These are phyloP conservation scores for Spinellus fusiger DNA, from an alignment of 192 early-diverging fungal species.

Conservation along the genomic window DNA sequence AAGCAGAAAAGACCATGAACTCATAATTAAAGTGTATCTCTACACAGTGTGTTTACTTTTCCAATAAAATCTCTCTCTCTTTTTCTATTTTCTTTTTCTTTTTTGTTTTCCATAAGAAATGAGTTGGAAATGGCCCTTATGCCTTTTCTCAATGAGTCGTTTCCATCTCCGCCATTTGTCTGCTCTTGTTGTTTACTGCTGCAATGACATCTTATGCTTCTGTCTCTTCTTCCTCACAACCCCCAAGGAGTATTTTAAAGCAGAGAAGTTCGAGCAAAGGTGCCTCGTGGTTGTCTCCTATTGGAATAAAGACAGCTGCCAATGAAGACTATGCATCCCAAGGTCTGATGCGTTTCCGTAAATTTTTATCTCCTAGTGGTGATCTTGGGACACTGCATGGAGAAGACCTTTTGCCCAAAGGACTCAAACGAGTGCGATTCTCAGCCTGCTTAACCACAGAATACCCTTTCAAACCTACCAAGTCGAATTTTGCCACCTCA, in stretches of 20 bases:
- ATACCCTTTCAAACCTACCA: slow-evolving; percentile 27
- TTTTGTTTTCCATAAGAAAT: neutral
- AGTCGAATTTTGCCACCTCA: neutral
- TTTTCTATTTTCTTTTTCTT: neutral
- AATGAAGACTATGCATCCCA: neutral
- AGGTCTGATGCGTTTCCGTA: neutral
- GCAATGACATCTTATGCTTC: too few species aligned
- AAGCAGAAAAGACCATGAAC: slow-evolving; percentile 11
- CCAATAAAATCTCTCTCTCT: neutral
- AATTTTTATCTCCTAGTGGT: neutral
- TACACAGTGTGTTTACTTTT: neutral
- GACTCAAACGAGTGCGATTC: slow-evolving; percentile 49
- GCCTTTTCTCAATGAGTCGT: too few species aligned
- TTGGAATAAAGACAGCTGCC: neutral
- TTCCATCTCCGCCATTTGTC: neutral
- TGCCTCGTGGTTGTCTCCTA: neutral
- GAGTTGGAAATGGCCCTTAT: neutral
- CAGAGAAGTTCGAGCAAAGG: neutral
- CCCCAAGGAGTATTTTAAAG: too few species aligned
- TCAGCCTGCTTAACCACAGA: slow-evolving; percentile 46
- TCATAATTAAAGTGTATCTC: neutral
- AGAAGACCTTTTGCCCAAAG: slow-evolving; percentile 18
- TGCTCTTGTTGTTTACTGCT: too few species aligned
- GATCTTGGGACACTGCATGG: neutral
- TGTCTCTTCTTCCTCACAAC: too few species aligned